These are phyloP conservation scores for Lactarius quietus DNA, from an alignment of 768 basidiomycete species.

Conservation along the genomic window DNA sequence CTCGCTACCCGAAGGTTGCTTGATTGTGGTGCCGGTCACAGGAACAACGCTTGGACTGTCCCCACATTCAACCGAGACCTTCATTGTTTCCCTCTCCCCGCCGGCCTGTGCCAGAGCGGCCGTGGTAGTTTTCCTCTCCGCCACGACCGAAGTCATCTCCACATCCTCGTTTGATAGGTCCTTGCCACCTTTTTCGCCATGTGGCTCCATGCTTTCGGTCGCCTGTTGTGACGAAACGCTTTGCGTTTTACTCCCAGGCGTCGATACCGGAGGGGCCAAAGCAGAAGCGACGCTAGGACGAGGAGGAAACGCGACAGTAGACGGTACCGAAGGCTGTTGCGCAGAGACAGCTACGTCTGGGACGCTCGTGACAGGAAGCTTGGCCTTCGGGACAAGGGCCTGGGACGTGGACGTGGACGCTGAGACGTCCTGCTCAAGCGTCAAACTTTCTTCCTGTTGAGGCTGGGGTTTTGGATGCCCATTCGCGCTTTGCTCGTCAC, in stretches of 20 bases:
- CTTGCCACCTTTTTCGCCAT: neutral
- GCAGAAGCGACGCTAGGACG: no score
- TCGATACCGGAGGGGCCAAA: neutral
- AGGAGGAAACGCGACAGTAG: neutral
- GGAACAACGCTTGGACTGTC: neutral
- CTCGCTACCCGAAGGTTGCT: neutral
- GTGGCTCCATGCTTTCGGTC: neutral
- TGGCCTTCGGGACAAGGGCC: neutral
- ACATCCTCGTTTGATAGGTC: neutral
- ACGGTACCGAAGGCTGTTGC: neutral
- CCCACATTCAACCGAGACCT: neutral
- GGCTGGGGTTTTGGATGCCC: neutral
- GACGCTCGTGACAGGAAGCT: neutral
- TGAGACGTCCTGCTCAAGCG: neutral
- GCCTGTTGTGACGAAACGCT: neutral
- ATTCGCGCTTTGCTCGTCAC: neutral
- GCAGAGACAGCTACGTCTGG: neutral
- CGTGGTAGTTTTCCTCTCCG: neutral
- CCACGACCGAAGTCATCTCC: neutral
- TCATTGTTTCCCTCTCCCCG: neutral
- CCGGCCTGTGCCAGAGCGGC: no score
- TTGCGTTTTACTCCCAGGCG: neutral
- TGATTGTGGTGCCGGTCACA: neutral
- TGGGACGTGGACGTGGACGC: neutral
- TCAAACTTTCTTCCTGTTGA: neutral